Percentiles rank a stretch among this genome's conserved stretches.
Evolutionary conservation across 495 filamentous ascomycete species (phyloP).

Genomic region (Saxophila tyrrhenica): DNA sequence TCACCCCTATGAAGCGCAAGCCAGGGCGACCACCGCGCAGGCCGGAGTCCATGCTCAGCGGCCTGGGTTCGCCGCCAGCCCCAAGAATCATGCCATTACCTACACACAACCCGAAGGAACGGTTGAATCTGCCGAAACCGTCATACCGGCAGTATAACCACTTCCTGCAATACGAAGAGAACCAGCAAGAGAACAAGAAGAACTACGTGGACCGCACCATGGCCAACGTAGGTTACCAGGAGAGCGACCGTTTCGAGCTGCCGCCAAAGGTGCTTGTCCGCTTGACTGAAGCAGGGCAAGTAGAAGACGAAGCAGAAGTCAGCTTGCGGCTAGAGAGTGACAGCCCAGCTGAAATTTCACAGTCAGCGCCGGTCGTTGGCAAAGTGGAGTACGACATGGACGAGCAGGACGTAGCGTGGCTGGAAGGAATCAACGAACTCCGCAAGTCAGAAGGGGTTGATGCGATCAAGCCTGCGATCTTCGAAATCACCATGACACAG

Average conservation of each 20-base stretch:
- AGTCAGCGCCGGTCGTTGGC: constrained; percentile 41
- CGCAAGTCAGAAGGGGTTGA: constrained; percentile 62
- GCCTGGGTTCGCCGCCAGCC: constrained; percentile 45
- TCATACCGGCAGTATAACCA: constrained; percentile 47
- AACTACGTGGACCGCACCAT: constrained; percentile 82
- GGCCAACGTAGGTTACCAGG: constrained; percentile 89
- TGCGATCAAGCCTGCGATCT: constrained; percentile 78
- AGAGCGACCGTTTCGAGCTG: constrained; percentile 74
- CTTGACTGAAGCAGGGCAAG: constrained; percentile 52
- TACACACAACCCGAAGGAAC: constrained; percentile 55
- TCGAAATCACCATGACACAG: constrained; percentile 96
- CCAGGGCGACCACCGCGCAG: constrained; percentile 53
- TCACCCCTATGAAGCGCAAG: constrained; percentile 40
- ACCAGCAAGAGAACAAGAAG: constrained; percentile 43
- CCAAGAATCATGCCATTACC: constrained; percentile 51
- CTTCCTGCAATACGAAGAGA: constrained; percentile 51
- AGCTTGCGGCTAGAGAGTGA: constrained; percentile 46
- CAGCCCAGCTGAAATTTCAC: constrained; percentile 42
- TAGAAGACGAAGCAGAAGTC: constrained; percentile 75
- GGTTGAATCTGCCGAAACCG: constrained; percentile 53
- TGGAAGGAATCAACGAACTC: constrained; percentile 69
- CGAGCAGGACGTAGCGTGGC: constrained; percentile 95
- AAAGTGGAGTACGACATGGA: constrained; percentile 99
- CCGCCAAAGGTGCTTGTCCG: constrained; percentile 70
- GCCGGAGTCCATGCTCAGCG: constrained; percentile 49